Base-by-base conservation (phyloP, 805 yeast genomes). In the Kazachstania viticola region DNA sequence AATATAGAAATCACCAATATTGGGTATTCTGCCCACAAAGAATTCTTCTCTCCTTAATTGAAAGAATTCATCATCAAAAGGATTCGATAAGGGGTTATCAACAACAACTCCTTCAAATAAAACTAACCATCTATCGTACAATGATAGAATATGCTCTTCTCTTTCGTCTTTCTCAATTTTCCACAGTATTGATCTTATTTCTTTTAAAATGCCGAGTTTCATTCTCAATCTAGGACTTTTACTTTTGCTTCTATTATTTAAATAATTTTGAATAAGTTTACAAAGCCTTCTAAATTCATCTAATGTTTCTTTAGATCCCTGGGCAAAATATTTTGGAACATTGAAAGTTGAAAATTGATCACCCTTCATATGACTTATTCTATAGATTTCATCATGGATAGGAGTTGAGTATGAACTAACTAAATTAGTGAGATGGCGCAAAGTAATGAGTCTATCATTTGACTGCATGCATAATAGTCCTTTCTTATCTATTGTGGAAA, bases 1-100 rank as follows among this genome's bases (percentile, higher is more conserved):
- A 14, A 49, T 15, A 33, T 49, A 49, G 18, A 49, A 49, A 35
- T 49, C 52, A 30, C 54, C 54, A 27, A 49, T 41, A 27, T 43
- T 41, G 3, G 51, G 51, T 9, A 49, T 35, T 37, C 52, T 41
- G 9, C 48, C 46, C 16, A 49, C 35, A 23, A 49, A 47, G 28
- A 45, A 49, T 27, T 49, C 54, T 14, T 42, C 39, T 7, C 37
- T 38, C 27, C 54, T 40, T 29, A 49, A 31, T 25, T 43, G 43
- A 33, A 42, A 49, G n/a, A 44, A 25, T 26, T 42, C 45, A 31
- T 47, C 46, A 3, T 33, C 39, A 38, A 33, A 49, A 11, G 54
- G 51, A 23, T 45, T 36, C 3, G 35, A 34, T 27, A 47, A 31
- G 3, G 54, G 52, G 17, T 46, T 39, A 29, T 44, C 48, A 24